Evolutionary conservation across 208 protist species (phyloP).

Genomic region (Porcisia deanei): DNA sequence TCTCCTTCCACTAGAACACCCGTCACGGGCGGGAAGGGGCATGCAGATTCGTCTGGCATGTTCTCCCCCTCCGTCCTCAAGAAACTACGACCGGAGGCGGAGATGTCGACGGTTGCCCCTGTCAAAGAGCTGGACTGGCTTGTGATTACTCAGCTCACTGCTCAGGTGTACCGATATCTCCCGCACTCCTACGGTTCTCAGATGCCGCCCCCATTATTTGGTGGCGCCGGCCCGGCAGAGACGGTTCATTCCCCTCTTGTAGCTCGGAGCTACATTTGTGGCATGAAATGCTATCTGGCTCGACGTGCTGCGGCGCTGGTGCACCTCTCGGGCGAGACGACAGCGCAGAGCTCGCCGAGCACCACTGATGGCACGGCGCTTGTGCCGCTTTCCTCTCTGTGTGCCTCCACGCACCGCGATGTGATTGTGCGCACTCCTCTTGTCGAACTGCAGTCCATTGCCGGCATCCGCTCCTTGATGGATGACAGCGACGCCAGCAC

Average conservation of each 20-base stretch:
- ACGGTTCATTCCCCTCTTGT: conserved; percentile 13
- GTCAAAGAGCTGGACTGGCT: conserved; percentile 37
- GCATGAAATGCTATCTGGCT: conserved; percentile 56
- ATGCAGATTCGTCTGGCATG: neutral
- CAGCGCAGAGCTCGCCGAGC: neutral
- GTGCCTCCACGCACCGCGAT: conserved; percentile 11
- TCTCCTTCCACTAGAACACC: conserved; percentile 13
- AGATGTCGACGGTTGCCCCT: neutral
- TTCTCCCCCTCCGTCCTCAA: conserved; percentile 10
- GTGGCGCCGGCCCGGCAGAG: conserved; percentile 20
- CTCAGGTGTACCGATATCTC: conserved; percentile 85
- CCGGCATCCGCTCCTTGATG: conserved; percentile 15
- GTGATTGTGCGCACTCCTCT: conserved; percentile 30
- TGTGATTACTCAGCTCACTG: conserved; percentile 66
- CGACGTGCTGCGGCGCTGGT: conserved; percentile 35
- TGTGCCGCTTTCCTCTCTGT: conserved; percentile 9
- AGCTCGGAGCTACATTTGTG: conserved; percentile 36
- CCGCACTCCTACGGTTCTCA: conserved; percentile 73
- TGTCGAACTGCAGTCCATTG: conserved; percentile 22
- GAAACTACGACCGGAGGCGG: conserved; percentile 7
- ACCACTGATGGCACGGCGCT: neutral
- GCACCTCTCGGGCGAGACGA: conserved; percentile 9
- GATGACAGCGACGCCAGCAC: neutral
- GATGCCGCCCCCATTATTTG: conserved; percentile 82
- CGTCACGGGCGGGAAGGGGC: conserved; percentile 1